Conservation (phyloP, 192 early-diverging fungal genomes). For the Coemansia sp. region DNA sequence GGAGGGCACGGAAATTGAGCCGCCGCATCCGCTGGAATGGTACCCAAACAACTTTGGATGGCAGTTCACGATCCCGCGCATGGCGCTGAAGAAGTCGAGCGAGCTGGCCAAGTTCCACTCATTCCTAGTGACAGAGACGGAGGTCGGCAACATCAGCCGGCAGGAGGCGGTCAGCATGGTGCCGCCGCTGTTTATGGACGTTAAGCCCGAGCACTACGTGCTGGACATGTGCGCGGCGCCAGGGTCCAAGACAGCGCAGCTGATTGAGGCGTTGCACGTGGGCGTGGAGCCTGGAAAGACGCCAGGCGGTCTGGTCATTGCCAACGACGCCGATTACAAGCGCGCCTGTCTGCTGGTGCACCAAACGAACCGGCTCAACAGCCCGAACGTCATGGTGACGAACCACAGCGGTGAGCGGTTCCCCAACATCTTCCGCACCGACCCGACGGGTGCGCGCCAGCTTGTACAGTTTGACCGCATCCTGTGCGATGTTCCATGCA, state of each 20-base stretch:
- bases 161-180: conserved; percentile 99
- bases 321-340: conserved; percentile 93
- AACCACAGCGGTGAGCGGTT: conserved; percentile 94
- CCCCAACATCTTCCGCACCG: conserved; percentile 59
- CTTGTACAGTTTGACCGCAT: conserved; percentile 93
- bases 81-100: conserved; percentile 69
- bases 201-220: conserved; percentile 81
- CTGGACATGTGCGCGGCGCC: conserved; percentile 98
- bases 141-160: conserved; percentile 93
- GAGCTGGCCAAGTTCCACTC: conserved; percentile 82
- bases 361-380: conserved; percentile 92
- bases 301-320: conserved; percentile 83
- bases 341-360: conserved; percentile 92
- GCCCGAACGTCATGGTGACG: conserved; percentile 88
- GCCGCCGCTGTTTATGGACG: conserved; percentile 89
- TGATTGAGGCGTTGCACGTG: conserved; percentile 73
- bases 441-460: conserved; percentile 10
- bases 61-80: conserved; percentile 76
- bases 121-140: conserved; percentile 97
- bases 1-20: conserved; percentile 71
- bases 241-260: conserved; percentile 96
- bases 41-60: conserved; percentile 88
- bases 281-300: conserved; percentile 54
- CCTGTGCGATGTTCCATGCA: conserved; percentile 95
- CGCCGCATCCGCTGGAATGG: conserved; percentile 80